Conservation (phyloP, 768 basidiomycete genomes). For the Epithele typhae region DNA sequence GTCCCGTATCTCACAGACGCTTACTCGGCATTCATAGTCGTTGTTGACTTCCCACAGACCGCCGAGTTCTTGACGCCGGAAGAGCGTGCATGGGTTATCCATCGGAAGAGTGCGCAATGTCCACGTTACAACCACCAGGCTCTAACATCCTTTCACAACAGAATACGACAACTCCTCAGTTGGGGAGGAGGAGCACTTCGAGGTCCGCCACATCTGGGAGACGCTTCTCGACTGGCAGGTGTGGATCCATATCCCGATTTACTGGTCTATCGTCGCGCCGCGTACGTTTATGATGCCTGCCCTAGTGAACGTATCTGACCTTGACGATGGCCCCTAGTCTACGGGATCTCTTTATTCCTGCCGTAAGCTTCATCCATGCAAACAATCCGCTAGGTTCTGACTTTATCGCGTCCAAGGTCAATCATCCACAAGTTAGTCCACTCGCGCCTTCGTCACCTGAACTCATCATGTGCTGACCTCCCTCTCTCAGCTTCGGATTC, state of each 20-base stretch:
- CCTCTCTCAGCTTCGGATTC: conserved; percentile 51
- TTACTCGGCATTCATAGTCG: no score
- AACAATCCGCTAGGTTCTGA: not conserved
- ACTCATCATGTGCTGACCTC: not conserved
- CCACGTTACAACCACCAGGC: not conserved
- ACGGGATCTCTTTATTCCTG: conserved; percentile 67
- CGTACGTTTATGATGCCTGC: conserved; percentile 51
- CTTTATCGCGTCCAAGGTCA: not conserved
- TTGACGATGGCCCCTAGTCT: conserved; percentile 36
- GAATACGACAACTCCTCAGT: conserved; percentile 52
- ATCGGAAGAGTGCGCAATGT: conserved; percentile 46
- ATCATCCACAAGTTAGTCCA: conserved; percentile 11
- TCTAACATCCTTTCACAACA: conserved; percentile 14
- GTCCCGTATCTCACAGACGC: no score
- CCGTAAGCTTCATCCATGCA: conserved; percentile 43
- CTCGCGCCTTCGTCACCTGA: not conserved
- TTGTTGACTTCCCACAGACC: conserved; percentile 58
- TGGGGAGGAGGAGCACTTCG: conserved; percentile 57
- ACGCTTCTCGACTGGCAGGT: conserved; percentile 65
- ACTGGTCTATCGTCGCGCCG: conserved; percentile 52
- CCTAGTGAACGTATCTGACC: not conserved
- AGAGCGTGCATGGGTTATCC: conserved; percentile 49
- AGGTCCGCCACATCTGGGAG: conserved; percentile 45
- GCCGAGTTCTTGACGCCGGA: conserved; percentile 57
- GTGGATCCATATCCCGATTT: conserved; percentile 51